Base-by-base conservation (phyloP, 1,284 basidiomycete species). In the Porogramme epimiltina region DNA sequence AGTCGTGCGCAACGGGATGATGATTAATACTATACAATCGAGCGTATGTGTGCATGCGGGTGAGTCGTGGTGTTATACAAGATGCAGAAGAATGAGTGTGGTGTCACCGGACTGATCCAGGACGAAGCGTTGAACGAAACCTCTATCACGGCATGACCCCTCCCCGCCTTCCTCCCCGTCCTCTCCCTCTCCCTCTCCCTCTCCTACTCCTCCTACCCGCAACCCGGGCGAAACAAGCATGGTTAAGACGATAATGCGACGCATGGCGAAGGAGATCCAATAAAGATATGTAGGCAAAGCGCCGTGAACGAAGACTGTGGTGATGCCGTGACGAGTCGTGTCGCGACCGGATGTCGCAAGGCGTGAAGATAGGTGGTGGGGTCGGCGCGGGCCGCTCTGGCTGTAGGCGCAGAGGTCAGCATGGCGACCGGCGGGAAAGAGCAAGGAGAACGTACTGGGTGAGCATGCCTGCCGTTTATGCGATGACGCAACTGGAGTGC, bases 401-500 rank as follows among this genome's bases (percentile, higher is more conserved):
- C 22, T 18, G 39, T 11, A 20, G 10, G 20, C 8, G 3, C 23
- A 6, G n/a, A 18, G 4, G 28, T 47, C 34, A 47, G 45, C 6
- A 16, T 23, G 22, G 4, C 16, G 37, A n/a, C n/a, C 2, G 11
- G 13, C 15, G 15, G 34, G 39, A 9, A 22, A 36, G 10, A 26
- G 16, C 19, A 22, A 44, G 18, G 24, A 18, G 40, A 34, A 48
- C 51, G 22, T 43, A 53, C 51, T 40, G 31, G 31, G 39, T 49
- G 47, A 43, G 48, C 37, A 20, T 24, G 41, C 24, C 31, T 33
- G 25, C 16, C 28, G 11, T 28, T 59, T 34, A 59, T 25, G 54
- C 51, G 41, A 59, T 56, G 43, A 52, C 31, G 42, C 57, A 59
- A 19, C 43, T n/a, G 33, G 36, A 37, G 28, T 54, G 51, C 39